Evolutionary conservation across 768 basidiomycete species (phyloP), one percentile per base, ranked within the genome.

Genomic region (Suillus spraguei): DNA sequence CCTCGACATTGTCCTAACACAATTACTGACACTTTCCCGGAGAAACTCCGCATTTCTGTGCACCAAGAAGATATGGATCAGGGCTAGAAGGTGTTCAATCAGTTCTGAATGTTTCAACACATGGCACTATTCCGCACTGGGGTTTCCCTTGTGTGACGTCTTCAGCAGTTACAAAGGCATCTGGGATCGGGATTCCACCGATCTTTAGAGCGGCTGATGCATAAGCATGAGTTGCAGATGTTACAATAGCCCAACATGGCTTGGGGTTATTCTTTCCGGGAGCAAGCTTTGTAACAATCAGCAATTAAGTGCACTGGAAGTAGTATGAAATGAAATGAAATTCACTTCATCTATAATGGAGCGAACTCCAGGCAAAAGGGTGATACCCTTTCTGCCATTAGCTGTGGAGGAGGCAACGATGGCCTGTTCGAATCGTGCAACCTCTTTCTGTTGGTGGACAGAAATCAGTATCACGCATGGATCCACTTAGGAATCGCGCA

Each of bases 11-110:
- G 20, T 53, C 56, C 24, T 32, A 44, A 44, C 44, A 32, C 46
- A n/a, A 42, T 36, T 11, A 72, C 83, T 61, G 61, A 86, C 90
- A 93, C 60, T 85, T 84, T 62, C 80, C 76, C 14, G 89, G 84
- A 52, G 85, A 80, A 24, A 89, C 85, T 2, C 85, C 83, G 67
- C 89, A 88, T 64, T 80, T 81, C 72, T 88, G 78, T 24, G 95
- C 94, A 11, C 95, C 96, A 49, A 90, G 83, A 42, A 97, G 79
- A 78, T 97, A 99, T 1, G 96, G 96, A 68, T 96, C 95, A 11
- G 96, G 95, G 69, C 88, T 87, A 35, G 49, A 11, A 22, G 24
- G 58, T 35, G 10, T 39, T 67, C 50, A 35, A 33, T 20, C 52
- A 35, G 24, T 14, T 60, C 52, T 67, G 42, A 53, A 41, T 49